Evolutionary conservation across 495 filamentous ascomycete species (phyloP), one percentile per base, ranked within the genome.

Genomic region (Aspergillus olivimuriae): DNA sequence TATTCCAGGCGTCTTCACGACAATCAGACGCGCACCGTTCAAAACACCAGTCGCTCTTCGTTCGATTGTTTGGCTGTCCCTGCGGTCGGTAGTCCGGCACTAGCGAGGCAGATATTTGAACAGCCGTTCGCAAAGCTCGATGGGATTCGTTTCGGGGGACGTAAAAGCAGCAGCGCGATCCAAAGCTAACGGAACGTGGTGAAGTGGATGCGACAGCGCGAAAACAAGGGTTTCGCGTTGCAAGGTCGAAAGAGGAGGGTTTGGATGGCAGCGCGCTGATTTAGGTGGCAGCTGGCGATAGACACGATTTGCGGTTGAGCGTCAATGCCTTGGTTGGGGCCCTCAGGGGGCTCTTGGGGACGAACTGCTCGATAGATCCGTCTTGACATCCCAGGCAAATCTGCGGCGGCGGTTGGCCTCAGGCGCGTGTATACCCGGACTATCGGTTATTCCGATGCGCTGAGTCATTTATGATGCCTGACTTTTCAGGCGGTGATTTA

Each of bases 351-450:
- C 39, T 16, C 10, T 32, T 46, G 39, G 46, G 46, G 35, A 35
- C 49, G 49, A 50, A 44, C 48, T 56, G 52, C 42, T 49, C 44
- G 46, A 55, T 44, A 49, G 51, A 56, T 53, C 46, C 44, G 48
- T 51, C 45, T 39, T 47, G 34, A 16, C 48, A 34, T 45, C 48
- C 41, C 44, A 51, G 42, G 45, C 50, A 58, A 54, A 52, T 53
- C 52, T 65, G 56, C 76, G 43, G 46, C 53, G 44, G 16, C 44
- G 40, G 15, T 28, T 19, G 46, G 53, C 53, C 53, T 56, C 39
- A 56, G 53, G 53, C 49, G 49, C 43, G 46, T 47, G 4, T 11
- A n/a, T n/a, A n/a, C n/a, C n/a, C 47, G 50, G 54, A 57, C 44
- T 51, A 51, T 48, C 23, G 7, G n/a, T 50, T 1, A 15, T 22